phyloP scores from a whole-genome alignment of 805 yeast genomes.

The Lachancea sp. region DNA sequence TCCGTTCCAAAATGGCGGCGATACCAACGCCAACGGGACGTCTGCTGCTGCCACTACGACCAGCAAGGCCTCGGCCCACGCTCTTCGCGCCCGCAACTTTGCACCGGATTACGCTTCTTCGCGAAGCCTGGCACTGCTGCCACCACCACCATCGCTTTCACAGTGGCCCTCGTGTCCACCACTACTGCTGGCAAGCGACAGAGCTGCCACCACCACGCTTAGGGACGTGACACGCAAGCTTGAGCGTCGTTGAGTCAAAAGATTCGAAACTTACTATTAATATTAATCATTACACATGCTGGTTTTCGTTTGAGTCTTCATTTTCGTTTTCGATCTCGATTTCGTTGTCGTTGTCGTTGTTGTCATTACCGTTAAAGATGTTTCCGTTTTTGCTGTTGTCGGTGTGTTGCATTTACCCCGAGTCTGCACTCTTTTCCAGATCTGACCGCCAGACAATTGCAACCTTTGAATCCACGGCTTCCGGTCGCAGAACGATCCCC shows the following conservation, averaged over 20 bases:
- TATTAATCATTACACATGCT: neutral
- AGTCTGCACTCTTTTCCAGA: neutral
- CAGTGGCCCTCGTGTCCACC: slow-evolving; percentile 8
- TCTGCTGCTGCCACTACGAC: neutral
- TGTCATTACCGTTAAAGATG: no score
- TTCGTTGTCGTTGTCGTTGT: no score
- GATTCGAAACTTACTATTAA: neutral
- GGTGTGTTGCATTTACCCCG: no score
- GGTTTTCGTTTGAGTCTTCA: no score
- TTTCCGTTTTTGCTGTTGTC: no score
- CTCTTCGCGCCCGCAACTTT: neutral
- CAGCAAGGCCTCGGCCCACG: neutral
- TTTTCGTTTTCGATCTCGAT: no score
- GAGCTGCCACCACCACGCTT: slow-evolving; percentile 4
- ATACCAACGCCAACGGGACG: neutral
- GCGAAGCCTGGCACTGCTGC: slow-evolving; percentile 4
- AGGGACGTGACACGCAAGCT: slow-evolving; percentile 6
- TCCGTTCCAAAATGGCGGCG: neutral
- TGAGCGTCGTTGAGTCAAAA: slow-evolving; percentile 3
- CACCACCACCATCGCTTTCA: slow-evolving; percentile 12
- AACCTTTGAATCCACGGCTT: neutral
- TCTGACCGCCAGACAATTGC: neutral
- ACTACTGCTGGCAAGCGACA: slow-evolving; percentile 4
- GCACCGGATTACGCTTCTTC: slow-evolving; percentile 5
- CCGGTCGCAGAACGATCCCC: slow-evolving; percentile 2